Evolutionary conservation across 805 yeast species (phyloP), one percentile per base, ranked within the genome.

Genomic region (Zygoascus biomembranicola): DNA sequence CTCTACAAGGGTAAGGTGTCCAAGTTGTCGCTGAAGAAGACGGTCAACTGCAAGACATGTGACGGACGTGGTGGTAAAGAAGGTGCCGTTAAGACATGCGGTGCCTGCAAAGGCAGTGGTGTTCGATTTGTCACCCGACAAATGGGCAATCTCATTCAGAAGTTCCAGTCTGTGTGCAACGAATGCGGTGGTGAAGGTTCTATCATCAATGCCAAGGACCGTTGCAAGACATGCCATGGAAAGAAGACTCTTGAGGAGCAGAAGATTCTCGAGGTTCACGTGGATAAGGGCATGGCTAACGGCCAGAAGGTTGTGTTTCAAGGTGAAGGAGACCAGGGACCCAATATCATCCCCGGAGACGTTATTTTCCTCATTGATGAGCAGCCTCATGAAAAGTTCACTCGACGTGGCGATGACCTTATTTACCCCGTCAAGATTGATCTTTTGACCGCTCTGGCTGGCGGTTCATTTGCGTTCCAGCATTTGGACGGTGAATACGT

Each of bases 111-210:
- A 67, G 99, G 99, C 72, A 78, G 80, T 64, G 99, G 99, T 80
- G 73, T 85, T 71, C 87, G 81, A 72, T 85, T 92, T 61, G 85
- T 90, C 61, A 88, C 97, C 51, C 87, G 96, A 77, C 98, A 94
- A 74, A 90, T 94, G 97, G 99, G 99, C 63, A 97, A 96, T 61
- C 89, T 94, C 90, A 87, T 94, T 66, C 99, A 94, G 77, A 87
- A 97, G 78, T 87, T 87, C 82, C 98, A 94, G 76, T 82, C 95
- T 47, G 83, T 82, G 52, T 94, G 99, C 85, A 92, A 87, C 62
- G 84, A 73, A 55, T 94, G 99, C 82, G 74, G 81, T 61, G 99
- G 98, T 68, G 77, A 85, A 56, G 99, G 99, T 69, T 92, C 86
- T 70, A 85, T 85, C 59, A 80, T 90, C 67, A 82, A 85, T 69